Percentiles rank a stretch among this genome's conserved stretches.
These are phyloP conservation scores for Aspergillus cavernicola DNA, from an alignment of 495 filamentous ascomycete species.

Conservation along the genomic window DNA sequence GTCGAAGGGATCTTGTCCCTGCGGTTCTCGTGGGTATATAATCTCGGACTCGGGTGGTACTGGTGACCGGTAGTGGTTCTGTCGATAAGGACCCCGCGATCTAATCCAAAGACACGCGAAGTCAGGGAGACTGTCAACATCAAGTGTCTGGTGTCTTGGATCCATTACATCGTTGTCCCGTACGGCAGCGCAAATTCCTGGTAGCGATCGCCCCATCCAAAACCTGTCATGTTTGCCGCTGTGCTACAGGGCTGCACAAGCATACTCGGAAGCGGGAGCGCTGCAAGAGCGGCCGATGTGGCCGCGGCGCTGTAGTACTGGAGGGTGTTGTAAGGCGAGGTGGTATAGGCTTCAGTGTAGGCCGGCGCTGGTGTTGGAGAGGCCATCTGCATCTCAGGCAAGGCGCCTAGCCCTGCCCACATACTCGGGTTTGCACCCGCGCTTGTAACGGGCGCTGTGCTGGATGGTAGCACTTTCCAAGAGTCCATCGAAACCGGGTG, in stretches of 20 bases:
- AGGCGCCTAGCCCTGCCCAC: conserved; percentile 70
- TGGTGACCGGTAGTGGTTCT: conserved; percentile 12
- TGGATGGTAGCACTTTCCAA: conserved; percentile 92
- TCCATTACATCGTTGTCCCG: conserved; percentile 52
- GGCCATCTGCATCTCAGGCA: conserved; percentile 65
- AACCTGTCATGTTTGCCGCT: conserved; percentile 60
- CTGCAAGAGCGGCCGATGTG: conserved; percentile 56
- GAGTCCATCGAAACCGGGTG: conserved; percentile 73
- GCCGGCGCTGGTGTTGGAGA: conserved; percentile 62
- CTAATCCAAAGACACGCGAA: conserved; percentile 26
- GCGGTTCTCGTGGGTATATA: conserved; percentile 32
- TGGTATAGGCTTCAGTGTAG: conserved; percentile 75
- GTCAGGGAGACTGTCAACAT: conserved; percentile 28
- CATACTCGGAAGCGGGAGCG: conserved; percentile 86
- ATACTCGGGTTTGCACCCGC: conserved; percentile 67
- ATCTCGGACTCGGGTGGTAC: conserved; percentile 16
- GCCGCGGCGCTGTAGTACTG: conserved; percentile 66
- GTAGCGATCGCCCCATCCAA: conserved; percentile 67
- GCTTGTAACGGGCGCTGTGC: conserved; percentile 66
- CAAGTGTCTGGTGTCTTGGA: conserved; percentile 24
- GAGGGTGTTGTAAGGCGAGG: conserved; percentile 63
- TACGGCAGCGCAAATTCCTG: conserved; percentile 57
- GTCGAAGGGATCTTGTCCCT: conserved; percentile 19
- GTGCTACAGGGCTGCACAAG: conserved; percentile 79
- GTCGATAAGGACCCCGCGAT: conserved; percentile 20